phyloP scores from a whole-genome alignment of 768 basidiomycete species.

The Rhizopogon vesiculosus region DNA sequence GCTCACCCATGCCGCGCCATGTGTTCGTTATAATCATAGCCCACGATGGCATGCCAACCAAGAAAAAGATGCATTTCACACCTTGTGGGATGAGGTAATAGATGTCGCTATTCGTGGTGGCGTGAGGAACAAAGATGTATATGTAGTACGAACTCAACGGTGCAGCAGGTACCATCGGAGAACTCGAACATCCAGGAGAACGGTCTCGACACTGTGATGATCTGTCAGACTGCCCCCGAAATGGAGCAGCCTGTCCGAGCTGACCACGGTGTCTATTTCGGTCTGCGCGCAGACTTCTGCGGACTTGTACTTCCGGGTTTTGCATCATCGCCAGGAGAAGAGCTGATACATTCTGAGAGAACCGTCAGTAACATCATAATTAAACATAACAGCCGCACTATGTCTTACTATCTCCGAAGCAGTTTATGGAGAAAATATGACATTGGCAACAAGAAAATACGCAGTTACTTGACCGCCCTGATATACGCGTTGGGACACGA shows the following conservation, averaged over 20 bases:
- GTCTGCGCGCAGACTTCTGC: constrained; percentile 33
- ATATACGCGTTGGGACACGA: too few species aligned
- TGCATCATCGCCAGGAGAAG: constrained; percentile 31
- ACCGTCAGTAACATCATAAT: background rate
- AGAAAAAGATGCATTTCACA: constrained; percentile 1
- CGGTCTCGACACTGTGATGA: constrained; percentile 19
- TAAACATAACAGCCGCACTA: background rate
- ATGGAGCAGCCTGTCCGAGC: constrained; percentile 23
- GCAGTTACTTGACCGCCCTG: too few species aligned
- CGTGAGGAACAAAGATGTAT: constrained; percentile 28
- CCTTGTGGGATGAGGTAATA: constrained; percentile 57
- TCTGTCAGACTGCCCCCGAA: constrained; percentile 28
- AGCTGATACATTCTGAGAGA: constrained; percentile 26
- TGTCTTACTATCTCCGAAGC: constrained; percentile 24
- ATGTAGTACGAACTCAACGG: constrained; percentile 15
- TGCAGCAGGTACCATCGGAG: constrained; percentile 29
- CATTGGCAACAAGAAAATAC: background rate
- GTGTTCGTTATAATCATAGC: constrained; percentile 25
- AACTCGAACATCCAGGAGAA: constrained; percentile 28
- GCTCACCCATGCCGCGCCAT: constrained; percentile 9
- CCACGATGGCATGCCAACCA: constrained; percentile 8
- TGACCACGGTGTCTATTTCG: constrained; percentile 31
- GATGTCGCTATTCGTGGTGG: constrained; percentile 32
- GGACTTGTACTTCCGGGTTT: constrained; percentile 31
- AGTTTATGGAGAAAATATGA: constrained; percentile 9